Evolutionary conservation across 345 rosid genomes (phyloP).

Genomic region (Tarenaya hassleriana): DNA sequence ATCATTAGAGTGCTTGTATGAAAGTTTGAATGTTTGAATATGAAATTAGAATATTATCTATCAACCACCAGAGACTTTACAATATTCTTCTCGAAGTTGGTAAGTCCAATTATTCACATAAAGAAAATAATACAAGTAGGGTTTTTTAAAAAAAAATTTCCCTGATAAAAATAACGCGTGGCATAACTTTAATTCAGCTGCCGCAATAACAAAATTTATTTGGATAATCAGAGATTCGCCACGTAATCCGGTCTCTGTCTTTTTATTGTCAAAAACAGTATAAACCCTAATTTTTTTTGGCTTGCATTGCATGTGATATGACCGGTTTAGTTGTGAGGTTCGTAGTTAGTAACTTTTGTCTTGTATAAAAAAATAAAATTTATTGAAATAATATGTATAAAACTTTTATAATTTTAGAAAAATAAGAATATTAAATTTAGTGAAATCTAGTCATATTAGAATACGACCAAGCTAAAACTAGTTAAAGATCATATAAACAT

Average conservation of each 20-base stretch:
- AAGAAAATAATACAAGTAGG: constrained; percentile 25
- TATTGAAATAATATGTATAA: too few species aligned
- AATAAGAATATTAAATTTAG: too few species aligned
- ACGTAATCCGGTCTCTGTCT: constrained; percentile 18
- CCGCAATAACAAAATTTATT: constrained; percentile 5
- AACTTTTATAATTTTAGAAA: too few species aligned
- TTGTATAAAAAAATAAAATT: neutral
- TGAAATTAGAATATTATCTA: too few species aligned
- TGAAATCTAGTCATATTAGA: too few species aligned
- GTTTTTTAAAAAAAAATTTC: constrained; percentile 8
- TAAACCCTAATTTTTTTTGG: constrained; percentile 1
- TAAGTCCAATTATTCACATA: constrained; percentile 27
- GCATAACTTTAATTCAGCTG: constrained; percentile 14
- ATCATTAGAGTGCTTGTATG: too few species aligned
- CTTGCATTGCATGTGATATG: constrained; percentile 21
- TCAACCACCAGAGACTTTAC: too few species aligned
- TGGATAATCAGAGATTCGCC: constrained; percentile 11
- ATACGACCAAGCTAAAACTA: too few species aligned
- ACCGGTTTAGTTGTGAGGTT: constrained; percentile 9
- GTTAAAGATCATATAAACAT: too few species aligned
- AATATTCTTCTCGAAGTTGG: constrained; percentile 19
- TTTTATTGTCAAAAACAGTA: neutral
- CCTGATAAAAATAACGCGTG: constrained; percentile 3
- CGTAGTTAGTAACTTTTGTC: constrained; percentile 10
- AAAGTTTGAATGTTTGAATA: too few species aligned